phyloP scores from a whole-genome alignment of 495 filamentous ascomycete genomes.

The Penicillium macrosclerotiorum region DNA sequence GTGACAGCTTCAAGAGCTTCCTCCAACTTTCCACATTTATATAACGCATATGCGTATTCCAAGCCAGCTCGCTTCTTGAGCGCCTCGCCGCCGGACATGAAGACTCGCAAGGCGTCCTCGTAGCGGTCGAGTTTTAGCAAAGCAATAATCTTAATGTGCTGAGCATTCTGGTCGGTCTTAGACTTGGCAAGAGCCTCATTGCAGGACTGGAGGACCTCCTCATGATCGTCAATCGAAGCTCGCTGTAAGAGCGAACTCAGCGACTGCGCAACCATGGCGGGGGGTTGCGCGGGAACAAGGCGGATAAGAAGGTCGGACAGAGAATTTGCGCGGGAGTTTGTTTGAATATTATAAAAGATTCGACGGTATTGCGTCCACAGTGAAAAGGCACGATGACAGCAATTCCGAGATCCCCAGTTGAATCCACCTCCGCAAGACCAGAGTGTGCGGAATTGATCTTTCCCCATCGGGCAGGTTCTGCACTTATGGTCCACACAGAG shows the following conservation, averaged over 20 bases:
- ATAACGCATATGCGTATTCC: constrained; percentile 89
- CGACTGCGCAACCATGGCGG: constrained; percentile 49
- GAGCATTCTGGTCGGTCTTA: constrained; percentile 62
- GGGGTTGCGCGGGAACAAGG: constrained; percentile 14
- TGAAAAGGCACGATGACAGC: not conserved
- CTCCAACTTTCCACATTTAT: constrained; percentile 75
- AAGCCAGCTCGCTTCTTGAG: constrained; percentile 65
- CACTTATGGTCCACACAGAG: too few species aligned
- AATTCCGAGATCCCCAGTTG: constrained; percentile 4
- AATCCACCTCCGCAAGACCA: constrained; percentile 20
- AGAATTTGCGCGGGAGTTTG: not conserved
- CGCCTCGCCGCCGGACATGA: constrained; percentile 67
- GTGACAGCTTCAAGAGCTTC: constrained; percentile 64
- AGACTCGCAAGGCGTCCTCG: constrained; percentile 76
- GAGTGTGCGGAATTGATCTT: constrained; percentile 29
- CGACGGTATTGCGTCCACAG: not conserved
- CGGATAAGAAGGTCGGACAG: too few species aligned
- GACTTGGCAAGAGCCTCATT: constrained; percentile 65
- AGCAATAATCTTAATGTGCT: constrained; percentile 78
- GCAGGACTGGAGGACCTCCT: constrained; percentile 66
- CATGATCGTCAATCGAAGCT: constrained; percentile 70
- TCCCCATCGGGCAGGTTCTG: constrained; percentile 25
- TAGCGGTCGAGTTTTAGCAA: constrained; percentile 92
- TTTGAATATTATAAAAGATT: not conserved
- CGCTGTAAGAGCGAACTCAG: constrained; percentile 55